A percentile compares a stretch with the other conserved stretches of the same genome.
Conservation (phyloP, 306 rosid genomes). For the Senna siamea region DNA sequence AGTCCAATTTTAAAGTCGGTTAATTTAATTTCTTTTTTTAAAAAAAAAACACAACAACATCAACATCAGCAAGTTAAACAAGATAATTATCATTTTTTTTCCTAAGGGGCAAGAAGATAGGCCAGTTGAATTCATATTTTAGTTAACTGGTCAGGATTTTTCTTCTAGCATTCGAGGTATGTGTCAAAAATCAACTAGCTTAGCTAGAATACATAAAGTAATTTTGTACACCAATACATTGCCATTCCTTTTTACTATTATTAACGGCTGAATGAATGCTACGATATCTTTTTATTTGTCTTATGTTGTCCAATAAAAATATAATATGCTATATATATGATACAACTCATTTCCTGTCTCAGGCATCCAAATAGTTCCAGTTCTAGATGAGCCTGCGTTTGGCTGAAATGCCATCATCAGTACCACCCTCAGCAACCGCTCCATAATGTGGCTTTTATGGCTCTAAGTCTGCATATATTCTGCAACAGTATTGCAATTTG, state of each 20-base stretch:
- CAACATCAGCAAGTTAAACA: not conserved
- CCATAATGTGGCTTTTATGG: conserved; percentile 27
- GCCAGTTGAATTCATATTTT: no score
- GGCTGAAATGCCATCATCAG: conserved; percentile 13
- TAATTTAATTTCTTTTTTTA: no score
- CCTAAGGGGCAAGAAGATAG: no score
- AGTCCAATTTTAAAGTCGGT: no score
- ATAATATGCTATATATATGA: conserved; percentile 29
- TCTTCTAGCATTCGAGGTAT: no score
- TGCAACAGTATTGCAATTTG: conserved; percentile 25
- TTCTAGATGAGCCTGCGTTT: conserved; percentile 33
- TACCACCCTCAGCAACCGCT: conserved; percentile 33
- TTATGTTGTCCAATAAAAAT: conserved; percentile 10
- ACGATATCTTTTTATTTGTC: conserved; percentile 5
- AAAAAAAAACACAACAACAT: not conserved
- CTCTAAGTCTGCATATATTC: not conserved
- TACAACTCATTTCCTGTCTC: not conserved
- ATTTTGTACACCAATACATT: not conserved
- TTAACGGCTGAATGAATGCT: not conserved
- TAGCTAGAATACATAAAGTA: no score
- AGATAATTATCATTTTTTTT: no score
- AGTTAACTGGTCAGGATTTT: no score
- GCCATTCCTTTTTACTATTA: not conserved
- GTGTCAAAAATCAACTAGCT: not conserved
- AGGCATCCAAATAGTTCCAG: conserved; percentile 21